These are phyloP conservation scores for Mortierella sp. DNA, from an alignment of 371 early-diverging fungal species.

Conservation along the genomic window DNA sequence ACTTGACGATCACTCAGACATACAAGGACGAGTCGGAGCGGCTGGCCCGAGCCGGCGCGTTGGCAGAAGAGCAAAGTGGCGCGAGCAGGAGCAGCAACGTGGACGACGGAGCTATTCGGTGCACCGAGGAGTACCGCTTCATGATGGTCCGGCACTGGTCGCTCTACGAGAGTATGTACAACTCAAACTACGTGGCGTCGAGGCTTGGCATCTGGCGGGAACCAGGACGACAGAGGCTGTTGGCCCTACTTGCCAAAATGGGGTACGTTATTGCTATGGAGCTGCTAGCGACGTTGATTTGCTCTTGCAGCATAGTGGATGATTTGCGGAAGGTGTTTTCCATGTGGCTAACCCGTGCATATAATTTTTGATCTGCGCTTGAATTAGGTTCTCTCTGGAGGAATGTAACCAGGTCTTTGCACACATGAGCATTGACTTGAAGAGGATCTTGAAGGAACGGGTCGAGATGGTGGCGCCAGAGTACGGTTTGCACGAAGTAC, in stretches of 20 bases:
- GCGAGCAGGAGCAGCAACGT: not conserved
- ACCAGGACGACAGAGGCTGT: constrained; percentile 80
- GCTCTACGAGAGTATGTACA: constrained; percentile 87
- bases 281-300: not conserved
- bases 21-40: constrained; percentile 74
- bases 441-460: constrained; percentile 71
- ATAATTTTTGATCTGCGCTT: not conserved
- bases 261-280: constrained; percentile 60
- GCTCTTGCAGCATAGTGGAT: too few relatives aligned
- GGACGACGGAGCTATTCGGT: constrained; percentile 47
- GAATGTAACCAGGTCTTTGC: constrained; percentile 79
- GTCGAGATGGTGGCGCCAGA: constrained; percentile 80
- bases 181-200: constrained; percentile 87
- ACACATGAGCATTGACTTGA: constrained; percentile 87
- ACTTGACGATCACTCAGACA: constrained; percentile 63
- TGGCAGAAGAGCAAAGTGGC: not conserved
- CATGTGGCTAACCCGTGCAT: not conserved
- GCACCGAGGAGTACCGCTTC: constrained; percentile 82
- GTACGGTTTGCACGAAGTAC: constrained; percentile 83
- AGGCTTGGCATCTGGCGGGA: constrained; percentile 91
- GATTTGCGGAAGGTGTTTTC: not conserved
- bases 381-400: constrained; percentile 72
- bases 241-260: constrained; percentile 89
- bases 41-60: constrained; percentile 37
- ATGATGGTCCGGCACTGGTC: constrained; percentile 94